Evolutionary conservation across 1,284 basidiomycete genomes (phyloP), one percentile per base, ranked within the genome.

Genomic region (Naganishia liquefaciens): DNA sequence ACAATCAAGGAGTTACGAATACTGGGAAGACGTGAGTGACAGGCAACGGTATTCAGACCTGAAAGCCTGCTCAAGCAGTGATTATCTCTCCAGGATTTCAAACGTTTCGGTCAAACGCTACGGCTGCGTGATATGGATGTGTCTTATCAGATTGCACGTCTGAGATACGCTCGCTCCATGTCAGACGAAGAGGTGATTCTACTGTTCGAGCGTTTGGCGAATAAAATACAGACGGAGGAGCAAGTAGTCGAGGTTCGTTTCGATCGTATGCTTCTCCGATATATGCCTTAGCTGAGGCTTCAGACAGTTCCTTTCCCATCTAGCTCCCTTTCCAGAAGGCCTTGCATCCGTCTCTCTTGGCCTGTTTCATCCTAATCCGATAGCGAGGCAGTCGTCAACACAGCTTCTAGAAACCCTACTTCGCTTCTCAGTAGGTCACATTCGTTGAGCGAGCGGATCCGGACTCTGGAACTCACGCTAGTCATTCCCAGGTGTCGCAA

Each of bases 301-400:
- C 33, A n/a, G 54, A 27, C 71, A 96, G 93, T 81, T 97, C 13
- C 80, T 97, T 23, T 85, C 93, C 1, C 82, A 85, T 64, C 78
- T 89, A 39, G 87, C 93, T 6, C 85, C 88, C 2, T 88, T 93
- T 71, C 82, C 84, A 6, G 91, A 92, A 43, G 95, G 95, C 0
- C 80, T 98, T 44, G 80, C 90, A 28, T 89, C 92, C 13, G 80
- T 99, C 28, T 88, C 88, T 25, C 91, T 94, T 76, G 90, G 91
- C 1, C 81, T 98, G 3, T 93, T 97, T 78, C 94, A 98, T 78
- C 89, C 91, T 46, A 84, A 84, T 42, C 84, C 88, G 68, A 75
- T 79, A 11, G 85, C 95, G 28, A 86, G 93, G 39, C 87, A 91
- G 37, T 81, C 85, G 19, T 88, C 90, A 0, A 84, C 97, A 23